These are phyloP conservation scores for Heterobasidion annosum DNA, from an alignment of 1,284 basidiomycete genomes.

Conservation along the genomic window DNA sequence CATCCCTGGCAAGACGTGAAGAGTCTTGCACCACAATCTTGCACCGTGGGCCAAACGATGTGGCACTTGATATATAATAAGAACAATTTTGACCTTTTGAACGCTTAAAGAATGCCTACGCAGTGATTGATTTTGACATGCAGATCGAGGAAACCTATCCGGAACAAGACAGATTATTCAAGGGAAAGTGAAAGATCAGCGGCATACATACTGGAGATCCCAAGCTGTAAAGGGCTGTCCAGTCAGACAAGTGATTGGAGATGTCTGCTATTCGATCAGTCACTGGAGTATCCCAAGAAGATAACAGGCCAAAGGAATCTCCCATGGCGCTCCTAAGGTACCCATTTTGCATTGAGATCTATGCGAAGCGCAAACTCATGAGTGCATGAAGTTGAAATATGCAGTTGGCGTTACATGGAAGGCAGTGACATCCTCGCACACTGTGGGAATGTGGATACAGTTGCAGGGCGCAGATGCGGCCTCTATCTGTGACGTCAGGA, in stretches of 20 bases:
- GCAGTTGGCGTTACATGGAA: not conserved
- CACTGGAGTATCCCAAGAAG: not conserved
- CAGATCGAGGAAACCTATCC: conserved; percentile 33
- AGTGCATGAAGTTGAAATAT: not conserved
- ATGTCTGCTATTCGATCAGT: not conserved
- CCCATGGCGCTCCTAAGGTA: not conserved
- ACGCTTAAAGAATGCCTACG: conserved; percentile 26
- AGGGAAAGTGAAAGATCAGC: not conserved
- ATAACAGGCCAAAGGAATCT: not conserved
- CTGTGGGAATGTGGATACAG: not conserved
- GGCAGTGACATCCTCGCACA: not conserved
- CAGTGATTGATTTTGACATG: conserved; percentile 33
- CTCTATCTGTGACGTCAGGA: not conserved
- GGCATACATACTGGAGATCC: not conserved
- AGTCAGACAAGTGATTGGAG: not conserved
- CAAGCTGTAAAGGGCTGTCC: not conserved
- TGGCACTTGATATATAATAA: conserved; percentile 25
- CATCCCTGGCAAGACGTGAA: conserved; percentile 14
- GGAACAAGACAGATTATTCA: not conserved
- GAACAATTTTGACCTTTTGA: not conserved
- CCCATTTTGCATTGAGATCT: not conserved
- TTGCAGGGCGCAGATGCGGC: not conserved
- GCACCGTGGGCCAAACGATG: conserved; percentile 39
- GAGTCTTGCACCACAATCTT: conserved; percentile 39
- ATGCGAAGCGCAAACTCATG: not conserved